Percentiles rank a stretch among this genome's conserved stretches.
phyloP scores from a whole-genome alignment of 2,329 filamentous ascomycete species.

The Penicillium hordei region DNA sequence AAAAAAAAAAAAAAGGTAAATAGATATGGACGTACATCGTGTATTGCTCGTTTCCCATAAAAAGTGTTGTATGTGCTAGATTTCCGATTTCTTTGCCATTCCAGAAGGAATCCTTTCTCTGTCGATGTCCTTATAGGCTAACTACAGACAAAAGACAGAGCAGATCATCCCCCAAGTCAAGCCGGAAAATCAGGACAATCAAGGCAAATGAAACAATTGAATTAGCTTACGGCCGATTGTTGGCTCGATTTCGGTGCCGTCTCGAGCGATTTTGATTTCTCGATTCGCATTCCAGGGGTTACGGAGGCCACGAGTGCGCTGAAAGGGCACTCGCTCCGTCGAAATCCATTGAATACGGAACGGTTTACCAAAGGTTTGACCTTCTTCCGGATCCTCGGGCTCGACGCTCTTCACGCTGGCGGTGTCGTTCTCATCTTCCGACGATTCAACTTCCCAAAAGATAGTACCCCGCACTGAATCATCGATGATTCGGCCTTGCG shows the following conservation, averaged over 20 bases:
- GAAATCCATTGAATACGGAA: slow-evolving; percentile 91
- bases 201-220: slow-evolving; percentile 68
- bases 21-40: slow-evolving; percentile 18
- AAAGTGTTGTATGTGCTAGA: background rate
- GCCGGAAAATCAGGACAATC: background rate
- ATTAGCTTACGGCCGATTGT: slow-evolving; percentile 73
- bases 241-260: slow-evolving; percentile 90
- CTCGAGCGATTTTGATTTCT: slow-evolving; percentile 92
- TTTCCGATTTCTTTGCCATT: background rate
- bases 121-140: background rate
- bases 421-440: slow-evolving; percentile 44
- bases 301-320: slow-evolving; percentile 78
- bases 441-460: slow-evolving; percentile 84
- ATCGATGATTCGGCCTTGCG: slow-evolving; percentile 83
- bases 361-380: slow-evolving; percentile 81
- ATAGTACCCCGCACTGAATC: slow-evolving; percentile 93
- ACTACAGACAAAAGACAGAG: background rate
- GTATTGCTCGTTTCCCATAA: slow-evolving; percentile 28
- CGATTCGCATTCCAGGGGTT: slow-evolving; percentile 96
- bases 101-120: background rate
- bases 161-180: background rate
- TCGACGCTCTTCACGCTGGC: slow-evolving; percentile 47
- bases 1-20: slow-evolving; percentile 7
- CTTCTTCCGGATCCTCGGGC: slow-evolving; percentile 45
- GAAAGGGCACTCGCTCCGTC: slow-evolving; percentile 80